A percentile compares a stretch with the other conserved stretches of the same genome.
Conservation (phyloP, 768 basidiomycete species). For the Udeniomyces megalosporus region DNA sequence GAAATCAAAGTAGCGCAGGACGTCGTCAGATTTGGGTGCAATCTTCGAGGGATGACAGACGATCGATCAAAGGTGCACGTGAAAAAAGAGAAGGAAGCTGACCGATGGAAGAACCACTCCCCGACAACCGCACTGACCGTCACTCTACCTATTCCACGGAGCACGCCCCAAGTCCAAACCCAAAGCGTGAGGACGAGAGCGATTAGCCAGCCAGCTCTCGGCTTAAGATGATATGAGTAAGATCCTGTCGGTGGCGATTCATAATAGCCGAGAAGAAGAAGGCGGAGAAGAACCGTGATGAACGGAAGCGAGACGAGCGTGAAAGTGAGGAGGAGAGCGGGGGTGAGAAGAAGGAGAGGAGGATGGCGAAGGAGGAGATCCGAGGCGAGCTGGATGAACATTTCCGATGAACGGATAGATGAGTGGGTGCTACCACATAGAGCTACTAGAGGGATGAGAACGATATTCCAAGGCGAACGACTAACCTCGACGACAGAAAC, state of each 20-base stretch:
- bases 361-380: constrained; percentile 27
- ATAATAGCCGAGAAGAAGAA: constrained; percentile 30
- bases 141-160: constrained; percentile 59
- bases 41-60: no score
- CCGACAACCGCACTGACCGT: constrained; percentile 69
- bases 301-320: constrained; percentile 25
- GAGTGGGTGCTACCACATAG: no score
- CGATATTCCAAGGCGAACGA: no score
- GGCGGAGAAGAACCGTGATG: constrained; percentile 26
- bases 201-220: constrained; percentile 63
- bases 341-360: constrained; percentile 27
- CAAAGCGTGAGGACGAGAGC: constrained; percentile 39
- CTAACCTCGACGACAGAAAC: constrained; percentile 13
- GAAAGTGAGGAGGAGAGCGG: constrained; percentile 26
- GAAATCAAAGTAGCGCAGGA: background rate
- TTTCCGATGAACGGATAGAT: background rate
- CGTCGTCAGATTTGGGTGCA: background rate
- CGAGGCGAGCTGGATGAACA: constrained; percentile 22
- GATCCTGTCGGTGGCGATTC: constrained; percentile 29
- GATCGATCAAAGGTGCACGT: background rate
- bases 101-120: constrained; percentile 75
- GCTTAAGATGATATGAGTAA: constrained; percentile 40
- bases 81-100: constrained; percentile 21
- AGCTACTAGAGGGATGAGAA: no score
- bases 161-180: constrained; percentile 64